Conservation (phyloP, 768 basidiomycete species). For the Calocera cornea region DNA sequence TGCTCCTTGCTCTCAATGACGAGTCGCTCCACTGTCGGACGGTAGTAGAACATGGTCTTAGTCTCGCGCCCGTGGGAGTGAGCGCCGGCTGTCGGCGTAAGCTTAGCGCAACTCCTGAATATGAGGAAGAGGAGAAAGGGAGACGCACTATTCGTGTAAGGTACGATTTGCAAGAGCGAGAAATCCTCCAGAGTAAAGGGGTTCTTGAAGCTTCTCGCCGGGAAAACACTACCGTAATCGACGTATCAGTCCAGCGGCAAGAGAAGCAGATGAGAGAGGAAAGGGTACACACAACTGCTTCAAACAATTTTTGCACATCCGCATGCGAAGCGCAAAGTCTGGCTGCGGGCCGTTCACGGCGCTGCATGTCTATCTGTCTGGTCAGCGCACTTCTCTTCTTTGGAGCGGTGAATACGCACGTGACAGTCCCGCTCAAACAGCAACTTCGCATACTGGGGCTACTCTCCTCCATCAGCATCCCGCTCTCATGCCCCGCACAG, state of each 20-base stretch:
- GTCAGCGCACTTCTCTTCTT: neutral
- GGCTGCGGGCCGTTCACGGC: neutral
- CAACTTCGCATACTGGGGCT: neutral
- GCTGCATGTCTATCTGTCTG: neutral
- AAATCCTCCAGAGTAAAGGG: neutral
- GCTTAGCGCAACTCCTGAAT: too few relatives aligned
- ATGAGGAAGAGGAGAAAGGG: neutral
- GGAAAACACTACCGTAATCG: neutral
- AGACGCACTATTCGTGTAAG: neutral
- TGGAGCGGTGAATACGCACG: neutral
- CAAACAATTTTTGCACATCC: neutral
- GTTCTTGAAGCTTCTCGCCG: neutral
- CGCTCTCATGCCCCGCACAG: too few relatives aligned
- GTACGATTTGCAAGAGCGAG: neutral
- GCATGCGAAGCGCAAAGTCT: neutral
- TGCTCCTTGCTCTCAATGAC: too few relatives aligned
- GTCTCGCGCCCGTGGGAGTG: neutral
- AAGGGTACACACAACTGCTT: neutral
- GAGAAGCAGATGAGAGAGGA: neutral
- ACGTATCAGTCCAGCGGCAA: neutral
- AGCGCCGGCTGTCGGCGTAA: neutral
- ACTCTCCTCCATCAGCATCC: neutral
- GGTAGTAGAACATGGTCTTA: neutral
- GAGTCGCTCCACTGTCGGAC: neutral
- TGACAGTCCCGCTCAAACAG: neutral